Conservation (phyloP, 805 yeast species). For the Candida hungchunana region DNA sequence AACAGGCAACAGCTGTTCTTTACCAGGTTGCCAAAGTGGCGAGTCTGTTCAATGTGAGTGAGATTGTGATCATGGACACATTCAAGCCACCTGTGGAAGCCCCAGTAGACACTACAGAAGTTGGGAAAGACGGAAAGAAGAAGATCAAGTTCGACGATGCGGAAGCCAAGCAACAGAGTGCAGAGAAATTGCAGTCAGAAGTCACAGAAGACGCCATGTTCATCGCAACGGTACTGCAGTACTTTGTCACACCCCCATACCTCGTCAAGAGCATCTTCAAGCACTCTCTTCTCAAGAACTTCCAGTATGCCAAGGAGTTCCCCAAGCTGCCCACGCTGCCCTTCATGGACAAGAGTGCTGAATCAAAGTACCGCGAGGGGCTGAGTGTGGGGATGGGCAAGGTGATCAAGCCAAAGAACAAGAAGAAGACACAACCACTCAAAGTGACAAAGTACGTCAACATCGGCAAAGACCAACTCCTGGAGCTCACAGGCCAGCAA, state of each 20-base stretch:
- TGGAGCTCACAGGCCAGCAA: conserved; percentile 55
- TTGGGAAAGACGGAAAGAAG: conserved; percentile 21
- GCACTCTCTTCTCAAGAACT: conserved; percentile 39
- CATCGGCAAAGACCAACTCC: conserved; percentile 56
- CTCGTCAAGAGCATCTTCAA: conserved; percentile 62
- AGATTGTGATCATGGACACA: conserved; percentile 65
- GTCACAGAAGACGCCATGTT: conserved; percentile 40
- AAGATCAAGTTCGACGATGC: conserved; percentile 33
- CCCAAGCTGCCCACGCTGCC: conserved; percentile 76
- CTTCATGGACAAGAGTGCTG: conserved; percentile 47
- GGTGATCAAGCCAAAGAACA: conserved; percentile 27
- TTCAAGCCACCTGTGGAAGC: conserved; percentile 25
- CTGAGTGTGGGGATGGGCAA: conserved; percentile 38
- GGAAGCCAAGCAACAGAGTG: conserved; percentile 17
- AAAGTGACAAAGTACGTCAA: conserved; percentile 70
- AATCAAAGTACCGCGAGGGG: conserved; percentile 60
- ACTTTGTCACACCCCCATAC: conserved; percentile 81
- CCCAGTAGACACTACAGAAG: conserved; percentile 19
- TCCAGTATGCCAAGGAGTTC: conserved; percentile 59
- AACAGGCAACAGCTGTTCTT: conserved; percentile 67
- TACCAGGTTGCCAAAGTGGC: conserved; percentile 80
- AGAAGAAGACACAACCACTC: conserved; percentile 47
- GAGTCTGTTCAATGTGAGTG: conserved; percentile 64
- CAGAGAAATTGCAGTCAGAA: conserved; percentile 13
- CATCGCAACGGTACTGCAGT: conserved; percentile 70